phyloP scores from a whole-genome alignment of 805 yeast species.

The Suhomyces sp. region DNA sequence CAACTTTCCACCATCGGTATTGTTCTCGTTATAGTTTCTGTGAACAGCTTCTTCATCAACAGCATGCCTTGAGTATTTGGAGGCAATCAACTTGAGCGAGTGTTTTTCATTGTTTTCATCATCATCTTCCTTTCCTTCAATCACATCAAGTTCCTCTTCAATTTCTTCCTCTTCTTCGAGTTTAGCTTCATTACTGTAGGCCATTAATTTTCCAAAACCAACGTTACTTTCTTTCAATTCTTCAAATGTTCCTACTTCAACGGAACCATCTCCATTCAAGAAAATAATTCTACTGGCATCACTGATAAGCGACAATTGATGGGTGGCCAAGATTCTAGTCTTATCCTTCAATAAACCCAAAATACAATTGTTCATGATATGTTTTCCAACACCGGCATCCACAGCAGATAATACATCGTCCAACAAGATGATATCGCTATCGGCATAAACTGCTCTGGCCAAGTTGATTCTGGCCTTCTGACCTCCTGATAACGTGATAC shows the following conservation, averaged over 20 bases:
- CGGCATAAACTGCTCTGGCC: constrained; percentile 76
- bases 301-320: constrained; percentile 70
- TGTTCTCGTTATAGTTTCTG: constrained; percentile 28
- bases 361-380: constrained; percentile 69
- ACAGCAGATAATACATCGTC: constrained; percentile 86
- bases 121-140: constrained; percentile 10
- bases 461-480: constrained; percentile 80
- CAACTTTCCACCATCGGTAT: constrained; percentile 12
- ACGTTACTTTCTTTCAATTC: constrained; percentile 46
- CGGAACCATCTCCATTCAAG: constrained; percentile 61
- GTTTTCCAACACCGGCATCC: constrained; percentile 83
- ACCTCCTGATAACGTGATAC: constrained; percentile 85
- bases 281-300: constrained; percentile 70
- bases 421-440: constrained; percentile 62
- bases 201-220: constrained; percentile 40
- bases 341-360: constrained; percentile 53
- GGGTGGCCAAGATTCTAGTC: constrained; percentile 81
- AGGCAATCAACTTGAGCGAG: constrained; percentile 7
- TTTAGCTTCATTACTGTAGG: constrained; percentile 28
- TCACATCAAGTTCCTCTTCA: constrained; percentile 14
- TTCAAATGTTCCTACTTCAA: constrained; percentile 59
- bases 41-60: constrained; percentile 37
- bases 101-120: constrained; percentile 4
- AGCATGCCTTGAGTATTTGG: not conserved
- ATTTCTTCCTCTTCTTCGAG: constrained; percentile 18